A percentile compares a stretch with the other conserved stretches of the same genome.
These are phyloP conservation scores for Grosmannia serpens DNA, from an alignment of 2,329 filamentous ascomycete species.

Conservation along the genomic window DNA sequence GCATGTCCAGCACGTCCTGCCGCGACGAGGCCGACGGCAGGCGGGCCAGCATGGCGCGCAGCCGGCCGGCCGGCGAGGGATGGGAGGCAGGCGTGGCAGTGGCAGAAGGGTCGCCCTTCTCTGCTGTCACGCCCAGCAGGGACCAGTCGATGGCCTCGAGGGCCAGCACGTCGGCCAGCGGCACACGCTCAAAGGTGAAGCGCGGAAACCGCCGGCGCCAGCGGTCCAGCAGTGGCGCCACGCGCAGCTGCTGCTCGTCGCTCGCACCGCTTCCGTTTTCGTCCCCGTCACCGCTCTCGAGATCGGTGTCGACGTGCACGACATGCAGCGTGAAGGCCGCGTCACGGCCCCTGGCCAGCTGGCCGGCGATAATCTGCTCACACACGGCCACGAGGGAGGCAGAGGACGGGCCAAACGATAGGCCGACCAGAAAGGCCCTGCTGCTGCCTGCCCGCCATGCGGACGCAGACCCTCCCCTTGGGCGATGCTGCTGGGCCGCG, in stretches of 20 bases:
- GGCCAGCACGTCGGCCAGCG: slow-evolving; percentile 51
- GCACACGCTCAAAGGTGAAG: slow-evolving; percentile 50
- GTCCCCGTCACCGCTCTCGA: slow-evolving; percentile 15
- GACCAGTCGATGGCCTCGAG: slow-evolving; percentile 43
- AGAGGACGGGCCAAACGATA: slow-evolving; percentile 78
- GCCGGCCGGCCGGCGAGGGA: slow-evolving; percentile 24
- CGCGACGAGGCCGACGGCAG: slow-evolving; percentile 65
- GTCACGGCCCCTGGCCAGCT: slow-evolving; percentile 52
- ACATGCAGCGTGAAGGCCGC: slow-evolving; percentile 57
- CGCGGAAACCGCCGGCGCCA: slow-evolving; percentile 53
- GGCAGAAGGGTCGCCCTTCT: too few relatives aligned
- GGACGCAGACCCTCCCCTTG: neutral
- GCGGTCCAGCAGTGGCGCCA: slow-evolving; percentile 32
- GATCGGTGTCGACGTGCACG: slow-evolving; percentile 39
- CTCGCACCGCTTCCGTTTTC: neutral
- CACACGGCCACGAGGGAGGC: slow-evolving; percentile 66
- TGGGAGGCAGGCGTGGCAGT: neutral
- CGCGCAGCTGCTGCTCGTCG: neutral
- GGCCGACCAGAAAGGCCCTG: slow-evolving; percentile 56
- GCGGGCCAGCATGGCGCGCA: slow-evolving; percentile 44
- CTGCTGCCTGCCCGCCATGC: slow-evolving; percentile 20
- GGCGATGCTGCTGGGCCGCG: slow-evolving; percentile 16
- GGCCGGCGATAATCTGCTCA: slow-evolving; percentile 54
- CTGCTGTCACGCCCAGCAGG: slow-evolving; percentile 18
- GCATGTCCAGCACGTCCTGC: slow-evolving; percentile 58